phyloP scores from a whole-genome alignment of 2,329 filamentous ascomycete species.

The Dactylellina cionopaga region DNA sequence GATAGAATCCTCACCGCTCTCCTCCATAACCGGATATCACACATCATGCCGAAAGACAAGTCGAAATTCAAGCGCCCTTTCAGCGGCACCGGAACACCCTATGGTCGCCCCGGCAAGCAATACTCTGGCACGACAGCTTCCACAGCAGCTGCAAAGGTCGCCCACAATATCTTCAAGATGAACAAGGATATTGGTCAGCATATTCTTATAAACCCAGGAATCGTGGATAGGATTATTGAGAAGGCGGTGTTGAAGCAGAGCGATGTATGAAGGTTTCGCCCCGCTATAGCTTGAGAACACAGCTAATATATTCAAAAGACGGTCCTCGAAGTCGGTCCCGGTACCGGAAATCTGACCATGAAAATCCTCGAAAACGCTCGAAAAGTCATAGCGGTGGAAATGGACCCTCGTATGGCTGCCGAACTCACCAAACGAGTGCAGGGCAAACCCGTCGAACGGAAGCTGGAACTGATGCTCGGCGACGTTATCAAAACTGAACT shows the following conservation, averaged over 20 bases:
- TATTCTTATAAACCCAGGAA: constrained; percentile 90
- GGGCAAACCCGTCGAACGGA: constrained; percentile 82
- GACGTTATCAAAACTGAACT: constrained; percentile 91
- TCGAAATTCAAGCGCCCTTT: constrained; percentile 35
- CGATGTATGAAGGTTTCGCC: constrained; percentile 64
- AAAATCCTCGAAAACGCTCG: constrained; percentile 88
- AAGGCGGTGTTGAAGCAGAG: constrained; percentile 92
- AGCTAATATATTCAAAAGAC: constrained; percentile 59
- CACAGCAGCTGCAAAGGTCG: constrained; percentile 63
- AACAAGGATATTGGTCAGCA: constrained; percentile 90
- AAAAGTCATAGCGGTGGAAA: constrained; percentile 84
- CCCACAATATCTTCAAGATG: constrained; percentile 95
- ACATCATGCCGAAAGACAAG: constrained; percentile 47
- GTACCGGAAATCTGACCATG: constrained; percentile 88
- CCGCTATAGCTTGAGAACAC: constrained; percentile 2
- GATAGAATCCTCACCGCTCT: constrained; percentile 29
- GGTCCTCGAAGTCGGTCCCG: constrained; percentile 91
- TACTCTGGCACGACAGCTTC: constrained; percentile 56
- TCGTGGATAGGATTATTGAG: constrained; percentile 81
- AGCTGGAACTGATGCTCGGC: constrained; percentile 86
- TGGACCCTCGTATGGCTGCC: constrained; percentile 95
- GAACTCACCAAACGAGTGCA: constrained; percentile 94
- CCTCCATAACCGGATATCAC: neutral
- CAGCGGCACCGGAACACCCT: constrained; percentile 21
- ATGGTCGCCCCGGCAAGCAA: constrained; percentile 30